Percentiles rank a stretch among this genome's conserved stretches.
Conservation (phyloP, 305 asterid genomes). For the Fraxinus latifolia region DNA sequence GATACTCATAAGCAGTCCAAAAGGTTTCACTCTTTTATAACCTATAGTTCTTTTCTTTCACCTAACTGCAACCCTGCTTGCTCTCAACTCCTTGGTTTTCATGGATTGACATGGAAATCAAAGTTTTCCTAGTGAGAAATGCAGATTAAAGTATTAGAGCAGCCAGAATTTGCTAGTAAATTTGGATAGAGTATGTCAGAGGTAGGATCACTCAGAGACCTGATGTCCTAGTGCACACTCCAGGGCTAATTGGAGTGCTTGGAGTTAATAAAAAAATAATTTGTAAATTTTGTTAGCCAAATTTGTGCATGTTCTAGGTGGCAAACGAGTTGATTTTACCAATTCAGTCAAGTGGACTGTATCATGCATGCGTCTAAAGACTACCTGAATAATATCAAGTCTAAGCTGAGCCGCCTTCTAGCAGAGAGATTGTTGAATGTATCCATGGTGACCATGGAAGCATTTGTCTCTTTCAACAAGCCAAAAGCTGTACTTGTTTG, state of each 20-base stretch:
- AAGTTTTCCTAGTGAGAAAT: conserved; percentile 13
- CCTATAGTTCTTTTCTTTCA: neutral
- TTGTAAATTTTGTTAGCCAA: conserved; percentile 1
- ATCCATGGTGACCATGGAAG: conserved; percentile 7
- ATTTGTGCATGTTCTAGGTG: conserved; percentile 4
- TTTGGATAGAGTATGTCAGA: neutral
- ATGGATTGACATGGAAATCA: conserved; percentile 1
- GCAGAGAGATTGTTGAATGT: neutral
- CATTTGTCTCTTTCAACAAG: neutral
- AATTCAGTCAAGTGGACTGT: neutral
- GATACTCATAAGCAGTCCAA: conserved; percentile 80
- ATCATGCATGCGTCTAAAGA: neutral
- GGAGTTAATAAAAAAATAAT: conserved; percentile 7
- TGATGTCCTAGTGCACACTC: conserved; percentile 11
- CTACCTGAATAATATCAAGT: conserved; percentile 11
- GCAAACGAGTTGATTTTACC: neutral
- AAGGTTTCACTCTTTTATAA: conserved; percentile 50
- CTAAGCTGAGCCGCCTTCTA: neutral
- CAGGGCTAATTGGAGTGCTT: conserved; percentile 1
- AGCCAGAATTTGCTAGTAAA: neutral
- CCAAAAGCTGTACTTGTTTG: neutral
- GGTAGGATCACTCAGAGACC: conserved; percentile 3
- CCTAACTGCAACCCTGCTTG: conserved; percentile 21
- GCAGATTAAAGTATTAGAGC: neutral
- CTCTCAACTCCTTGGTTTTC: conserved; percentile 7